A percentile compares a stretch with the other conserved stretches of the same genome.
These are phyloP conservation scores for Camellia lanceoleosa DNA, from an alignment of 148 eudicot species.

Conservation along the genomic window DNA sequence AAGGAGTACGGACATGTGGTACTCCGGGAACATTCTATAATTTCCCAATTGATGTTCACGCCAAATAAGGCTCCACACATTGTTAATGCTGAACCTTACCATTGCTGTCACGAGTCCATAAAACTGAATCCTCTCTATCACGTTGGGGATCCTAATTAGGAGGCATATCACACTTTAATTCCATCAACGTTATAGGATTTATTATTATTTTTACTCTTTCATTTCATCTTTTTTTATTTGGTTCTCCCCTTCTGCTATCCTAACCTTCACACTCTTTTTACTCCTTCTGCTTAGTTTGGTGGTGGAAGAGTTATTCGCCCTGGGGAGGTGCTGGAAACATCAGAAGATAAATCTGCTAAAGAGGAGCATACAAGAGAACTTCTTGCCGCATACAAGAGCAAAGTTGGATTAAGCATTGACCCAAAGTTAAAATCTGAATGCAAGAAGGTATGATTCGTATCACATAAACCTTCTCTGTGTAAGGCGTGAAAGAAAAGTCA, in stretches of 20 bases:
- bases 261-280: not conserved
- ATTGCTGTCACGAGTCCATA: too few species aligned
- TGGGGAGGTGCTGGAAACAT: slow-evolving; percentile 73
- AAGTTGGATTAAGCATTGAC: slow-evolving; percentile 56
- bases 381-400: slow-evolving; percentile 60
- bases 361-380: slow-evolving; percentile 64
- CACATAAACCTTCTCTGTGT: not conserved
- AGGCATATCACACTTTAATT: too few species aligned
- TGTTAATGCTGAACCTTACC: too few species aligned
- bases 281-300: slow-evolving; percentile 53
- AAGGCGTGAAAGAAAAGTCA: not conserved
- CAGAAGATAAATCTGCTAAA: slow-evolving; percentile 72
- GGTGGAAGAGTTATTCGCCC: slow-evolving; percentile 86
- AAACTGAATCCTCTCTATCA: too few species aligned
- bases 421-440: slow-evolving; percentile 76
- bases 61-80: too few species aligned
- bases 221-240: not conserved
- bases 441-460: slow-evolving; percentile 49
- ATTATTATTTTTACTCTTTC: not conserved
- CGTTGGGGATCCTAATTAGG: too few species aligned
- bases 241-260: not conserved
- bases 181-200: too few species aligned
- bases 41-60: too few species aligned
- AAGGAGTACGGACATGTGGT: too few species aligned
- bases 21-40: too few species aligned